A percentile compares a stretch with the other conserved stretches of the same genome.
Evolutionary conservation across 2,329 filamentous ascomycete species (phyloP).

Genomic region (Allantophomopsis lycopodina): DNA sequence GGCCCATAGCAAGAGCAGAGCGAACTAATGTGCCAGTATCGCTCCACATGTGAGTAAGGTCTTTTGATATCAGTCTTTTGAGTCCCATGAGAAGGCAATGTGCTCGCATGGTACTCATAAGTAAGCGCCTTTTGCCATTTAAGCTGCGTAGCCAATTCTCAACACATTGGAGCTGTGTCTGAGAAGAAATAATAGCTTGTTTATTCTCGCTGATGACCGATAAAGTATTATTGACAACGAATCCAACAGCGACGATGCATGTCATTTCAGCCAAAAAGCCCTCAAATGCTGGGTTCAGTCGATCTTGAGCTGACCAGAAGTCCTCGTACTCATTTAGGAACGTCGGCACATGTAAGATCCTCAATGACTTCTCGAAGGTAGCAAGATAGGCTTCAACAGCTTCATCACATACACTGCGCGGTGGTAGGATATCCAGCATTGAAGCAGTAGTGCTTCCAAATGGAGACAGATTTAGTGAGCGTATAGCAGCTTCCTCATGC

Average conservation of each 20-base stretch:
- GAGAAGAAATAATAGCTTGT: not conserved
- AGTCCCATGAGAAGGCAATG: slow-evolving; percentile 30
- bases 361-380: slow-evolving; percentile 25
- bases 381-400: slow-evolving; percentile 20
- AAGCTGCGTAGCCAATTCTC: not conserved
- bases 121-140: not conserved
- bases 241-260: slow-evolving; percentile 2
- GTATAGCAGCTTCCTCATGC: too few species aligned
- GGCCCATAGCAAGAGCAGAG: slow-evolving; percentile 31
- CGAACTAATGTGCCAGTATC: slow-evolving; percentile 18
- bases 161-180: not conserved
- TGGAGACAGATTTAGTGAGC: too few species aligned
- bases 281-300: slow-evolving; percentile 1
- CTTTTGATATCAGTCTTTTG: slow-evolving; percentile 33
- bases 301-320: slow-evolving; percentile 19
- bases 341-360: slow-evolving; percentile 26
- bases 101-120: slow-evolving; percentile 20
- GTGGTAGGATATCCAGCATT: not conserved
- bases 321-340: slow-evolving; percentile 25
- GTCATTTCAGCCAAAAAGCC: slow-evolving; percentile 1
- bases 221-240: not conserved
- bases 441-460: too few species aligned
- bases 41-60: slow-evolving; percentile 29
- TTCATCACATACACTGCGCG: not conserved
- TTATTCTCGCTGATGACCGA: slow-evolving; percentile 6